These are phyloP conservation scores for Picea abies DNA, from an alignment of 83 land plant genomes.

Conservation along the genomic window DNA sequence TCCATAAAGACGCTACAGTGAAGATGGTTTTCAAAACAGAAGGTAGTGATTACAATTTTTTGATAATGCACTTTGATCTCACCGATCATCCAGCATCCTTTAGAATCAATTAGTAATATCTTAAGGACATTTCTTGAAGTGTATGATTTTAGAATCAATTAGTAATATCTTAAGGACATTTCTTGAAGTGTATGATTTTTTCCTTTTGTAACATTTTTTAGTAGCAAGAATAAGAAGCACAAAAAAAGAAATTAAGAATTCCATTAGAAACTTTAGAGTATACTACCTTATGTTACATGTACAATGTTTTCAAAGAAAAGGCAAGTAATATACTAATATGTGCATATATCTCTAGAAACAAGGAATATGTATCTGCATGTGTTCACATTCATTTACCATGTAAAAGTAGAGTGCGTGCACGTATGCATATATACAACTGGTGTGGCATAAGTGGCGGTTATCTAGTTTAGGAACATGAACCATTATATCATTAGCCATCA, in stretches of 20 bases:
- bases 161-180: no score
- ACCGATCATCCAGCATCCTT: no score
- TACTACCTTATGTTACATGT: neutral
- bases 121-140: no score
- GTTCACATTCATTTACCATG: neutral
- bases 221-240: neutral
- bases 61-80: neutral
- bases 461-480: no score
- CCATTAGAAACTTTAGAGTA: neutral
- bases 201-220: neutral
- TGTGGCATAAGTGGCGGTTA: no score
- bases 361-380: neutral
- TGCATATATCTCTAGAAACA: no score
- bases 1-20: no score
- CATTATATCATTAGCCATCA: no score
- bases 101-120: neutral
- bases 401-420: no score
- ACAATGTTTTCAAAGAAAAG: neutral
- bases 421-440: no score
- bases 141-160: neutral
- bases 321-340: neutral
- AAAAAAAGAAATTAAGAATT: neutral
- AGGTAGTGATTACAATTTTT: no score
- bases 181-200: neutral
- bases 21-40: no score